Evolutionary conservation across 441 rosid species (phyloP), one percentile per base, ranked within the genome.

Genomic region (Erodium chrysanthum): DNA sequence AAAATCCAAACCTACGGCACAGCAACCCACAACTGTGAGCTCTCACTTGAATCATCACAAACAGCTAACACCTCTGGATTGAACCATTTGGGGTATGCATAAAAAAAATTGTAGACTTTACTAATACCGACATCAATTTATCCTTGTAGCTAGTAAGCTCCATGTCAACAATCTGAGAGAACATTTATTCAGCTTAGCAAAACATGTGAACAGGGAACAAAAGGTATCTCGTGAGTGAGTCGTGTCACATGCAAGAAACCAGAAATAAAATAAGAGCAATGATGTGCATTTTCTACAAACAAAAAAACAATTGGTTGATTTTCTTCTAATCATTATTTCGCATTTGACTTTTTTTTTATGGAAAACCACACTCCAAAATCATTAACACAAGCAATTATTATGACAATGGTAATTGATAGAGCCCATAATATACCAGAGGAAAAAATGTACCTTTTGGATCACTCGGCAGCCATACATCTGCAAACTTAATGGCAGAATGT

Each of bases 381-480:
- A 14, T 31, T 31, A 62, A 9, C 33, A 62, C 20, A 14, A 29
- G 5, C n/a, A 25, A 27, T 27, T 14, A 25, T 21, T 62, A 62
- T n/a, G 18, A 12, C 21, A 27, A 62, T 14, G 5, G 18, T 31
- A 62, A n/a, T 9, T 10, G 12, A 9, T 42, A 42, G 48, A 23
- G 40, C 50, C 18, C 50, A 67, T 20, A 37, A 23, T 35, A 14
- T 71, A 9, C 66, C 60, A 27, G 56, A 66, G 9, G 40, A 64
- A 63, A 50, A 29, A 61, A 4, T 29, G 61, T 74, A 88, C 96
- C 91, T 89, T 89, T 68, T 89, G 96, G 69, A 89, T 89, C 17
- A 89, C 93, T 11, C 96, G 86, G 63, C 96, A 89, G 58, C 93
- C 96, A 71, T 89, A 89, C 91, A 89, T 89, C 83, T 87, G 96